These are phyloP conservation scores for Cyclotella kingstonii DNA, from an alignment of 108 stramenopile species.

Conservation along the genomic window DNA sequence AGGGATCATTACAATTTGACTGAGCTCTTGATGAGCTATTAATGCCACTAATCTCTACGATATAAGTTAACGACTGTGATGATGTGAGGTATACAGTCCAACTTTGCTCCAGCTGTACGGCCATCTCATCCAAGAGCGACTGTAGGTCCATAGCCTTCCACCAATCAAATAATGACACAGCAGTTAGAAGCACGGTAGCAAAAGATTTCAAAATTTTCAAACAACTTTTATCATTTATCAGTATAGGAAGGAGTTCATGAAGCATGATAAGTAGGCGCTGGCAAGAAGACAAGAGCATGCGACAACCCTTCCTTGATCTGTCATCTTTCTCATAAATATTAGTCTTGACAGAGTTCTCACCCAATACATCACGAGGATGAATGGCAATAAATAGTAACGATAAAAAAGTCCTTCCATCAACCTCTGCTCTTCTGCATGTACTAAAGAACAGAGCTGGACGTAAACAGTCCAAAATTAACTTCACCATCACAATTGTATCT, in stretches of 20 bases:
- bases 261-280: background rate
- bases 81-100: constrained; percentile 36
- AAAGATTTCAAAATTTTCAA: background rate
- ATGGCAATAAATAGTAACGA: constrained; percentile 29
- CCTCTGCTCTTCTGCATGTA: background rate
- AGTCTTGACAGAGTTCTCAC: constrained; percentile 12
- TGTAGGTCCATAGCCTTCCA: constrained; percentile 34
- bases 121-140: constrained; percentile 12
- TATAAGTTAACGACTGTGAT: constrained; percentile 19
- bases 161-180: constrained; percentile 17
- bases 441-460: constrained; percentile 10
- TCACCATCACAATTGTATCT: constrained; percentile 14
- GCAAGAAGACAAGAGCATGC: background rate
- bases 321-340: background rate
- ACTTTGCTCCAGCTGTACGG: constrained; percentile 36
- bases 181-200: background rate
- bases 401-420: constrained; percentile 30
- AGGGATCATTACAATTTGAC: constrained; percentile 23
- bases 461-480: constrained; percentile 13
- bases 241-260: constrained; percentile 6
- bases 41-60: constrained; percentile 19
- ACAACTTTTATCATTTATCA: background rate
- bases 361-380: constrained; percentile 33
- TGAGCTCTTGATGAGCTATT: background rate
- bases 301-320: constrained; percentile 1